These are phyloP conservation scores for Pleodorina starrii DNA, from an alignment of 139 green algal species.

Conservation along the genomic window DNA sequence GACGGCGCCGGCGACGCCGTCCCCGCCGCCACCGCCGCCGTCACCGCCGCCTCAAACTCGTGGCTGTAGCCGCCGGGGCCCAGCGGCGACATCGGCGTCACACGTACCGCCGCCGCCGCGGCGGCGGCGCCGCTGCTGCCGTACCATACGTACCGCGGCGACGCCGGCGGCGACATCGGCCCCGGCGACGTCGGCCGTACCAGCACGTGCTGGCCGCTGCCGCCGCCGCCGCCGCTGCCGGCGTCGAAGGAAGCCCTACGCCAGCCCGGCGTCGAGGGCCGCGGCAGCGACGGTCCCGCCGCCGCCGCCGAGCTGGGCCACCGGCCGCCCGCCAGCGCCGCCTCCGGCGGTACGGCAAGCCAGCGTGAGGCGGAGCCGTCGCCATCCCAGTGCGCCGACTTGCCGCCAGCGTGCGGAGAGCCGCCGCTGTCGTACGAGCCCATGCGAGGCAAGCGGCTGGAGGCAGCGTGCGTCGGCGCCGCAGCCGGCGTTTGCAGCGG, in stretches of 20 bases:
- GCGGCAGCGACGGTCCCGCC: background rate
- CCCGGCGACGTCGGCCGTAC: background rate
- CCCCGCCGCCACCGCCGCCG: background rate
- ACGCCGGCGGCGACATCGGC: background rate
- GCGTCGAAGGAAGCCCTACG: background rate
- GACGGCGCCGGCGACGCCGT: background rate
- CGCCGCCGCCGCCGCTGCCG: background rate
- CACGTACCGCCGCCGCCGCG: background rate
- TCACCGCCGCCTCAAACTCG: background rate
- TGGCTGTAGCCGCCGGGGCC: background rate
- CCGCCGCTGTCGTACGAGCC: too few relatives aligned
- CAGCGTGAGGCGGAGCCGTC: too few relatives aligned
- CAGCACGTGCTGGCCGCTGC: background rate
- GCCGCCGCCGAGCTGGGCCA: too few relatives aligned
- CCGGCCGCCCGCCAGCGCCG: background rate
- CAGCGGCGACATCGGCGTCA: background rate
- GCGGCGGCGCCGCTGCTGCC: background rate
- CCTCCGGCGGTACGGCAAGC: too few relatives aligned
- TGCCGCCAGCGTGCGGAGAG: too few relatives aligned
- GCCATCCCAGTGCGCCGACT: too few relatives aligned
- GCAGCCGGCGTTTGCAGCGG: too few relatives aligned
- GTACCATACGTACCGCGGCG: background rate
- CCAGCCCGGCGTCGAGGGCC: background rate
- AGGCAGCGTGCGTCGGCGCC: too few relatives aligned
- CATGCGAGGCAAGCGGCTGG: too few relatives aligned